A percentile compares a stretch with the other conserved stretches of the same genome.
Evolutionary conservation across 192 early-diverging fungal genomes (phyloP).

Genomic region (Umbelopsis ramanniana): DNA sequence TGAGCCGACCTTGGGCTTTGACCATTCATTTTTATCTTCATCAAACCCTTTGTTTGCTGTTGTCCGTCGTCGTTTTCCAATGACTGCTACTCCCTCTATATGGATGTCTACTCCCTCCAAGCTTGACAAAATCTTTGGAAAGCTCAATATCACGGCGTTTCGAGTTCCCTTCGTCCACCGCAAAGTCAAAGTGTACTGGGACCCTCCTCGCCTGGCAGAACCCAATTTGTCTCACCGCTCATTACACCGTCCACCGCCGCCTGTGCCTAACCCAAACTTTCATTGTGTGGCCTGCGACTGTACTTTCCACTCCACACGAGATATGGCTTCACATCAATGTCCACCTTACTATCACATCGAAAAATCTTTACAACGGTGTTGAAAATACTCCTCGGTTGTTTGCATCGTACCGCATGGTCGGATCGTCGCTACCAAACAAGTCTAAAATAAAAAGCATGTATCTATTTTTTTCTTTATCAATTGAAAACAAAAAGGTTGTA

Average conservation of each 20-base stretch:
- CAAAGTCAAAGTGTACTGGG: background rate
- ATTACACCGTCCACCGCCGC: constrained; percentile 13
- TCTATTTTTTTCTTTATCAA: too few relatives aligned
- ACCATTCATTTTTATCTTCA: background rate
- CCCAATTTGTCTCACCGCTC: constrained; percentile 3
- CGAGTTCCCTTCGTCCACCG: background rate
- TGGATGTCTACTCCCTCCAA: background rate
- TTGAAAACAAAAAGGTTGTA: background rate
- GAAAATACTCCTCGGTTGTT: background rate
- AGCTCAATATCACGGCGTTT: background rate
- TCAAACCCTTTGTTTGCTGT: background rate
- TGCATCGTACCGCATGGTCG: background rate
- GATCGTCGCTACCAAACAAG: background rate
- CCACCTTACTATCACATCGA: background rate
- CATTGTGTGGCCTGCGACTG: constrained; percentile 1
- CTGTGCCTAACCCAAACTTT: constrained; percentile 7
- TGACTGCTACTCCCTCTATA: background rate
- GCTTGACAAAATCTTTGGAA: background rate
- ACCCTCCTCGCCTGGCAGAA: background rate
- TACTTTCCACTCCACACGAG: constrained; percentile 2
- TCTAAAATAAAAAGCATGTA: background rate
- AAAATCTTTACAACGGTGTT: background rate
- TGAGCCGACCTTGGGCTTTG: background rate
- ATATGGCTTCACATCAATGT: constrained; percentile 1
- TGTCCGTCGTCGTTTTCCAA: background rate